Evolutionary conservation across 1,139 yeast genomes (phyloP).

Genomic region (Geotrichum cucujoidarum): DNA sequence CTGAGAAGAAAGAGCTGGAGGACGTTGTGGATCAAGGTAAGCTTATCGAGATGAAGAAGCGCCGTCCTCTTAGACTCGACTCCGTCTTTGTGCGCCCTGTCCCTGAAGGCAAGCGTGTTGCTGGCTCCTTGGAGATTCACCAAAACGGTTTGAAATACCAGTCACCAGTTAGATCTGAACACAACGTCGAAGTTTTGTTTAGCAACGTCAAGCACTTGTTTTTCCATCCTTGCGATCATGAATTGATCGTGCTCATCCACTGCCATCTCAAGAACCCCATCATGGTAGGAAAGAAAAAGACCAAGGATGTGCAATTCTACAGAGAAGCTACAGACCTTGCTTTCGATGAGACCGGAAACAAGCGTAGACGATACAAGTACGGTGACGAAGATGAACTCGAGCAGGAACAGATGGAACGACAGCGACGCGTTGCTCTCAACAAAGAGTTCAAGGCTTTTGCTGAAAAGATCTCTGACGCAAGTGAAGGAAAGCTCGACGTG

Average conservation of each 20-base stretch:
- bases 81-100: slow-evolving; percentile 90
- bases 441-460: slow-evolving; percentile 88
- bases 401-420: slow-evolving; percentile 97
- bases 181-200: slow-evolving; percentile 80
- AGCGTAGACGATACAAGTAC: slow-evolving; percentile 81
- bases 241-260: slow-evolving; percentile 85
- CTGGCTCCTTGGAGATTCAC: slow-evolving; percentile 87
- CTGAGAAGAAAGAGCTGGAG: slow-evolving; percentile 85
- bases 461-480: slow-evolving; percentile 83
- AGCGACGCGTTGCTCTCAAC: slow-evolving; percentile 84
- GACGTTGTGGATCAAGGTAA: slow-evolving; percentile 93
- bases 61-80: slow-evolving; percentile 80
- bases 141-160: slow-evolving; percentile 95
- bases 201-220: slow-evolving; percentile 88
- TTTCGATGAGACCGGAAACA: slow-evolving; percentile 95
- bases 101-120: slow-evolving; percentile 91
- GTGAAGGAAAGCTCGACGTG: slow-evolving; percentile 65
- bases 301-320: slow-evolving; percentile 92
- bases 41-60: slow-evolving; percentile 71
- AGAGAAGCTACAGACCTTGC: slow-evolving; percentile 96
- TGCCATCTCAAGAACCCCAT: slow-evolving; percentile 89
- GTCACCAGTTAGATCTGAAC: slow-evolving; percentile 75
- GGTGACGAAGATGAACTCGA: slow-evolving; percentile 98
- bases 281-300: slow-evolving; percentile 92
- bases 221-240: slow-evolving; percentile 95